Conservation (phyloP, 75 land plant species). For the Pinus albicaulis region DNA sequence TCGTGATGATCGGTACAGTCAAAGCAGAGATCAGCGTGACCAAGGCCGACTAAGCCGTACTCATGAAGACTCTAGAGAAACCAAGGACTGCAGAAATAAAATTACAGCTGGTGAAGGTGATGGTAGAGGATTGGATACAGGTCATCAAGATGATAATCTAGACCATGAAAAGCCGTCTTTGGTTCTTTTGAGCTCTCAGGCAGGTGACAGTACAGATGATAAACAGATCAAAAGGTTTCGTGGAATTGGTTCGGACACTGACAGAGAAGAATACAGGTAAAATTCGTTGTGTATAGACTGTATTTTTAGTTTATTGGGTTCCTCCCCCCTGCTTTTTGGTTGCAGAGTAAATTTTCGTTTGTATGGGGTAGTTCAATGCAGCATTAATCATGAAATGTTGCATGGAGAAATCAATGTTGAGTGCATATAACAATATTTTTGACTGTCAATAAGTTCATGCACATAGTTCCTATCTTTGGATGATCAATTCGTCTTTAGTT, state of each 20-base stretch:
- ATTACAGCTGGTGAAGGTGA: neutral
- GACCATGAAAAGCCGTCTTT: neutral
- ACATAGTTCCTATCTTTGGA: neutral
- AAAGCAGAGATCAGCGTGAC: neutral
- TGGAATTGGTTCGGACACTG: neutral
- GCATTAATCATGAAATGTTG: neutral
- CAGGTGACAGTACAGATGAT: neutral
- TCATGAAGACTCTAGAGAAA: conserved; percentile 3
- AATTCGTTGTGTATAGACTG: neutral
- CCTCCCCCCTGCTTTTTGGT: neutral
- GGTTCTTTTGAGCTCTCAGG: neutral
- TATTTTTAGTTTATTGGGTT: neutral
- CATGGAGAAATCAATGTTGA: neutral
- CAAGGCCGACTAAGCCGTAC: neutral
- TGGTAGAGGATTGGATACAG: neutral
- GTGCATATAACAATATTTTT: neutral
- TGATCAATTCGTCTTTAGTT: neutral
- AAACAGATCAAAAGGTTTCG: neutral
- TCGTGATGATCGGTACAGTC: neutral
- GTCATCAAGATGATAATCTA: conserved; percentile 4
- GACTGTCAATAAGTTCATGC: no score
- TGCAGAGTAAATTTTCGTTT: neutral
- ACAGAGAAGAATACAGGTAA: conserved; percentile 1
- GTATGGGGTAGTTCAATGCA: neutral
- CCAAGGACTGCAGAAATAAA: neutral